Conservation (phyloP, 1,284 basidiomycete species). For the Mycena sp. region DNA sequence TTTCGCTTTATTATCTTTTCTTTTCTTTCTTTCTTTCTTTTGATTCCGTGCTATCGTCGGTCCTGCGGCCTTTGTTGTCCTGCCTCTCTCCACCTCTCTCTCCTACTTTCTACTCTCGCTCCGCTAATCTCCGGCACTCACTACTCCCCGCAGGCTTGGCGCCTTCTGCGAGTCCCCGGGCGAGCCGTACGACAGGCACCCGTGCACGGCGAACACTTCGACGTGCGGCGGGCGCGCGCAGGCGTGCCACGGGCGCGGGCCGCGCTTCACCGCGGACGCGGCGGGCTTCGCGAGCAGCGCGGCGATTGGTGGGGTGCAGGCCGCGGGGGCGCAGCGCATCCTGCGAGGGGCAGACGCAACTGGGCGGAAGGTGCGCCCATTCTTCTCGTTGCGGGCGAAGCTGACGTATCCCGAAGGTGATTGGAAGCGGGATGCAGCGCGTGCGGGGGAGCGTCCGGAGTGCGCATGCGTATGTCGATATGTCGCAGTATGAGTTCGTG, state of each 20-base stretch:
- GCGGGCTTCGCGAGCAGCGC: slow-evolving; percentile 16
- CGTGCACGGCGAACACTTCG: slow-evolving; percentile 73
- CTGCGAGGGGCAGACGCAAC: no score
- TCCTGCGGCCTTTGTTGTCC: no score
- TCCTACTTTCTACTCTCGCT: not conserved
- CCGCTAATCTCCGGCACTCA: not conserved
- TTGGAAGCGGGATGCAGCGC: slow-evolving; percentile 51
- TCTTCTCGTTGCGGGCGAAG: no score
- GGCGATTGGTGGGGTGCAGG: slow-evolving; percentile 15
- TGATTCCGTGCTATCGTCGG: not conserved
- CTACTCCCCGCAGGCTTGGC: slow-evolving; percentile 56
- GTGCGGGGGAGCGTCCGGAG: slow-evolving; percentile 70
- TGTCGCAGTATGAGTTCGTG: slow-evolving; percentile 73
- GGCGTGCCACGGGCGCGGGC: slow-evolving; percentile 70
- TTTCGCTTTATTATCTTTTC: no score
- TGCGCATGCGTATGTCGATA: slow-evolving; percentile 73
- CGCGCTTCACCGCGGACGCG: slow-evolving; percentile 13
- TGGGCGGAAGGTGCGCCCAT: not conserved
- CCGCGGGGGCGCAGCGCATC: not conserved
- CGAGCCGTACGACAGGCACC: slow-evolving; percentile 68
- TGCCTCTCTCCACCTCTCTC: no score
- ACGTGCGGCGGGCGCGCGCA: slow-evolving; percentile 77
- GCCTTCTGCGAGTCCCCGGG: slow-evolving; percentile 83
- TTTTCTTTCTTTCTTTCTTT: no score
- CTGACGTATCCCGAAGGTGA: no score